Percentiles rank a stretch among this genome's conserved stretches.
Conservation (phyloP, 2,329 filamentous ascomycete species). For the Passalora sequoiae region DNA sequence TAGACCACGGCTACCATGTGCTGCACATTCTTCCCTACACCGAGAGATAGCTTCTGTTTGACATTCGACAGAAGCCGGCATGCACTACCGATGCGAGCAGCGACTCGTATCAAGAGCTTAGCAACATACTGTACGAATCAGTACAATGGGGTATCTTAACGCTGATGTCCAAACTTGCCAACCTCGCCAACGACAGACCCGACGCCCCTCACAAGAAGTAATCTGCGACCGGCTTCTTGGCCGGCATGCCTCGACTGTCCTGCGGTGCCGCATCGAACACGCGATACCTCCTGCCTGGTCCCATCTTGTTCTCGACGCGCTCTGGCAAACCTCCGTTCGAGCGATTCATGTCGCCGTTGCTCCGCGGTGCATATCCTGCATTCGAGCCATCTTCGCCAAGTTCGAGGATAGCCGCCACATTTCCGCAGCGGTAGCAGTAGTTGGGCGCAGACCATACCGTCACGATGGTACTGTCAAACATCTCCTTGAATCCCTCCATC, state of each 20-base stretch:
- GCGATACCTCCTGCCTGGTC: slow-evolving; percentile 82
- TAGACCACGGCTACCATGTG: no score
- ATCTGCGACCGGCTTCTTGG: slow-evolving; percentile 95
- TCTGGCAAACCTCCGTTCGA: slow-evolving; percentile 39
- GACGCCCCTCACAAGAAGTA: slow-evolving; percentile 65
- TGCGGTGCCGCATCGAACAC: slow-evolving; percentile 97
- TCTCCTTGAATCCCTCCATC: slow-evolving; percentile 99
- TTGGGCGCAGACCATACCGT: slow-evolving; percentile 68
- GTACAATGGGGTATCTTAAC: slow-evolving; percentile 17
- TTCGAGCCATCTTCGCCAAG: slow-evolving; percentile 72
- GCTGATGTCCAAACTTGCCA: slow-evolving; percentile 1
- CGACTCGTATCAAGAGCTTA: not conserved
- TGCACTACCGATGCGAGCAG: not conserved
- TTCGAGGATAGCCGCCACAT: slow-evolving; percentile 84
- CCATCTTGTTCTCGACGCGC: slow-evolving; percentile 47
- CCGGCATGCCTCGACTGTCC: slow-evolving; percentile 93
- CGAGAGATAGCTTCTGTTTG: no score
- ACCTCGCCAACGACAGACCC: not conserved
- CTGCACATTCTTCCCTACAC: no score
- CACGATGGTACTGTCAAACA: slow-evolving; percentile 93
- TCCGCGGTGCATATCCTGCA: slow-evolving; percentile 45
- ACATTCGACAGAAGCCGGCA: not conserved
- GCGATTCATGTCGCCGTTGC: slow-evolving; percentile 63
- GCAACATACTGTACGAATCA: slow-evolving; percentile 3
- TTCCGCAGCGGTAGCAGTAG: slow-evolving; percentile 44